Evolutionary conservation across 352 stramenopile species (phyloP).

Genomic region (Globisporangium polare): DNA sequence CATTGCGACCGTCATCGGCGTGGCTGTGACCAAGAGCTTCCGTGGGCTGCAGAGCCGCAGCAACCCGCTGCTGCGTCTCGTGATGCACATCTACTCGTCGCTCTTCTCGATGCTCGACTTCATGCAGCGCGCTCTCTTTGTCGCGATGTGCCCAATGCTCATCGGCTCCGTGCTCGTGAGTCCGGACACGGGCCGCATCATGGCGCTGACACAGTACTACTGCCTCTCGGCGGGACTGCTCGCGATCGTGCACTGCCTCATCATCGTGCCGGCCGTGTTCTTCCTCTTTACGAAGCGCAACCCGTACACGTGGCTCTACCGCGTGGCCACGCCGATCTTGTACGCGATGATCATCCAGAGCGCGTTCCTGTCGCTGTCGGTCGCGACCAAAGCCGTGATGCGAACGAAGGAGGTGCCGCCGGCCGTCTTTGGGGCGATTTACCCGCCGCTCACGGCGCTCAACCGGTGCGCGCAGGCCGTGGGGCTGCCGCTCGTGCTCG

Average conservation of each 20-base stretch:
- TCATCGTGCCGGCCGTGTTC: constrained; percentile 44
- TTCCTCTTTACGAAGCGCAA: constrained; percentile 50
- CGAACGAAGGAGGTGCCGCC: constrained; percentile 42
- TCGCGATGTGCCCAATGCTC: constrained; percentile 47
- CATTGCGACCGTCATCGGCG: constrained; percentile 29
- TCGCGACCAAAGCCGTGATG: constrained; percentile 58
- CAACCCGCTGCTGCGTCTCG: constrained; percentile 55
- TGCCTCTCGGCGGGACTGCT: constrained; percentile 24
- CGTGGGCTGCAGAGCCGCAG: constrained; percentile 25
- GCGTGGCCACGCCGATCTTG: constrained; percentile 39
- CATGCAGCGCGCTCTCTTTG: constrained; percentile 44
- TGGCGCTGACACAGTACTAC: constrained; percentile 43
- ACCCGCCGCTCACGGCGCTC: constrained; percentile 47
- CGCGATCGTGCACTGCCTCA: constrained; percentile 30
- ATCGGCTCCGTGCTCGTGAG: constrained; percentile 38
- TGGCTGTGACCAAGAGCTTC: constrained; percentile 16
- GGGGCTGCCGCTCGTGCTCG: constrained; percentile 34
- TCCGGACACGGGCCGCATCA: constrained; percentile 25
- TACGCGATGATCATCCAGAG: constrained; percentile 46
- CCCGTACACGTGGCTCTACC: constrained; percentile 45
- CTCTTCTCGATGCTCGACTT: constrained; percentile 58
- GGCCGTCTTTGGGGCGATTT: constrained; percentile 53
- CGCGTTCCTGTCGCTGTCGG: constrained; percentile 41
- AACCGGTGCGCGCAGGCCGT: constrained; percentile 49
- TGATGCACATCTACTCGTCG: constrained; percentile 57